phyloP scores from a whole-genome alignment of 1,284 basidiomycete species.

The Cryptococcus sp. region DNA sequence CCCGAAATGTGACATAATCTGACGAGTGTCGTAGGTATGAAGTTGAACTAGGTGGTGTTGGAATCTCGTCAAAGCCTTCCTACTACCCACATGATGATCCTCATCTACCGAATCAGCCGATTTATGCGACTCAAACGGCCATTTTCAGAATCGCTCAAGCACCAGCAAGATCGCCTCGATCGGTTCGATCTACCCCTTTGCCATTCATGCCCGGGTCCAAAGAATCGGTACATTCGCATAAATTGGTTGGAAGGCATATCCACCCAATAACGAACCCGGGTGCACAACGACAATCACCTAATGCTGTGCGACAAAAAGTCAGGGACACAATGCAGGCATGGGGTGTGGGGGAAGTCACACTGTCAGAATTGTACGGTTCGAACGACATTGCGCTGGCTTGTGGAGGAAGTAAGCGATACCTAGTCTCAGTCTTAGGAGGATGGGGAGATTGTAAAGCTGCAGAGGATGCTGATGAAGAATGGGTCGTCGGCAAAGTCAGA shows the following conservation, averaged over 20 bases:
- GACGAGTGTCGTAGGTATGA: slow-evolving; percentile 41
- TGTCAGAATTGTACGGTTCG: slow-evolving; percentile 69
- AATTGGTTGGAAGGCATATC: slow-evolving; percentile 53
- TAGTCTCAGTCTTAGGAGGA: slow-evolving; percentile 43
- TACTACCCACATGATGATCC: slow-evolving; percentile 37
- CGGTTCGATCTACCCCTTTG: slow-evolving; percentile 41
- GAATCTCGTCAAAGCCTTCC: slow-evolving; percentile 41
- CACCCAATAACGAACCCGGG: slow-evolving; percentile 47
- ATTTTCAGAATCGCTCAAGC: slow-evolving; percentile 54
- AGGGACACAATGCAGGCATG: slow-evolving; percentile 56
- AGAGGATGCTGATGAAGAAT: slow-evolving; percentile 14
- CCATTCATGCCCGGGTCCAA: slow-evolving; percentile 43
- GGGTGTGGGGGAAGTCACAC: slow-evolving; percentile 49
- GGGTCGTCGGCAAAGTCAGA: slow-evolving; percentile 19
- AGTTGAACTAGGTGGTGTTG: slow-evolving; percentile 44
- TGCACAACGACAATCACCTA: slow-evolving; percentile 46
- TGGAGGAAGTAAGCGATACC: slow-evolving; percentile 53
- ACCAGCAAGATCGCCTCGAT: slow-evolving; percentile 44
- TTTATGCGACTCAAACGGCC: slow-evolving; percentile 68
- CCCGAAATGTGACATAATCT: neutral
- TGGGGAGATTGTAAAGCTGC: slow-evolving; percentile 37
- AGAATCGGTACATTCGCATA: slow-evolving; percentile 33
- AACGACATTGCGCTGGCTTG: slow-evolving; percentile 58
- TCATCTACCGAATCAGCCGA: slow-evolving; percentile 21
- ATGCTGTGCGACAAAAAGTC: slow-evolving; percentile 56